Conservation (phyloP, 2,329 filamentous ascomycete genomes). For the Verruconis gallopava region DNA sequence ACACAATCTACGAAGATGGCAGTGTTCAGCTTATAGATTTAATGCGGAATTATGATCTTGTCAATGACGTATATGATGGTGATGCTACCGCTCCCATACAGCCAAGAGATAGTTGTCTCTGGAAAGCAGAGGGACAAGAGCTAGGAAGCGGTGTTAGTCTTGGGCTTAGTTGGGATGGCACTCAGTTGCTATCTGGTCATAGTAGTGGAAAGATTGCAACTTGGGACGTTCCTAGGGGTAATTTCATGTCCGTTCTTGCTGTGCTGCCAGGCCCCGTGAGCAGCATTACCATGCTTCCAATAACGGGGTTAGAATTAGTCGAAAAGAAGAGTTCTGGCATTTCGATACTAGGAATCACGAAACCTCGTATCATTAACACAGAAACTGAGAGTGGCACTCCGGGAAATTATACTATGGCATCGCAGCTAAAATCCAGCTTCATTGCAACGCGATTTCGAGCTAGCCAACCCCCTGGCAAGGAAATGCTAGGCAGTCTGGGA, state of each 20-base stretch:
- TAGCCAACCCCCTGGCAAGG: neutral
- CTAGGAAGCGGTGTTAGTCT: slow-evolving; percentile 30
- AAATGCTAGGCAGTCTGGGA: neutral
- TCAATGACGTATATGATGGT: slow-evolving; percentile 12
- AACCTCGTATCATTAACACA: slow-evolving; percentile 56
- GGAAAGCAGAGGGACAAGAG: slow-evolving; percentile 7
- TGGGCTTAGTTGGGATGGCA: slow-evolving; percentile 70
- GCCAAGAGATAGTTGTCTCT: slow-evolving; percentile 6
- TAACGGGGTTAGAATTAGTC: slow-evolving; percentile 34
- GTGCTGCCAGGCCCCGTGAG: slow-evolving; percentile 73
- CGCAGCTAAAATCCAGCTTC: neutral
- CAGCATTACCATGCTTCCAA: slow-evolving; percentile 61
- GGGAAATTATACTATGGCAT: slow-evolving; percentile 46
- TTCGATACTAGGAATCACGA: slow-evolving; percentile 56
- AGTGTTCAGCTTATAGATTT: slow-evolving; percentile 71
- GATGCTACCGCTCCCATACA: slow-evolving; percentile 4
- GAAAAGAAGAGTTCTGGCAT: slow-evolving; percentile 33
- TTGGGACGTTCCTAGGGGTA: slow-evolving; percentile 67
- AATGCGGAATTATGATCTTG: slow-evolving; percentile 35
- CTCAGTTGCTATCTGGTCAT: slow-evolving; percentile 68
- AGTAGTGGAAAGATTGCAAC: slow-evolving; percentile 61
- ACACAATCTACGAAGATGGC: slow-evolving; percentile 67
- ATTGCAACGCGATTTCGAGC: neutral
- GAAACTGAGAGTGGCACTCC: slow-evolving; percentile 24
- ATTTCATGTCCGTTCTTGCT: slow-evolving; percentile 52